Evolutionary conservation across 1,139 yeast species (phyloP).

Genomic region (Geotrichum restrictum): DNA sequence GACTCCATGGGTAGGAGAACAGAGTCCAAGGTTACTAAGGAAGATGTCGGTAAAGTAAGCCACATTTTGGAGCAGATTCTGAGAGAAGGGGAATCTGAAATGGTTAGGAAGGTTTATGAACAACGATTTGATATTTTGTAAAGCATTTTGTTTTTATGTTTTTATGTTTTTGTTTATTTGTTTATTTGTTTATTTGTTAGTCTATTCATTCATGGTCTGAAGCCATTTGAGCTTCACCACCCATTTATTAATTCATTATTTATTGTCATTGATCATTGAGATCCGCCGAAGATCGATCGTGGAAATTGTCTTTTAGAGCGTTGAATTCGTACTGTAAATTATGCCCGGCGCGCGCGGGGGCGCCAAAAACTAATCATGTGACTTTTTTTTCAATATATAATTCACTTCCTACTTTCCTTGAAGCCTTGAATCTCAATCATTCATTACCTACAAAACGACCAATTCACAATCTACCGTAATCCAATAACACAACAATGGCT

Average conservation of each 20-base stretch:
- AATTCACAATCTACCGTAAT: no score
- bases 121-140: constrained; percentile 6
- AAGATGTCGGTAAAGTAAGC: neutral
- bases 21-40: neutral
- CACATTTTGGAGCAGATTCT: no score
- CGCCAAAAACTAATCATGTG: no score
- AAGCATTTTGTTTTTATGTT: neutral
- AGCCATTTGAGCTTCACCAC: neutral
- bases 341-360: no score
- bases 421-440: neutral
- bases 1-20: neutral
- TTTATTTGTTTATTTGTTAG: neutral
- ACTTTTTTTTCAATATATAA: no score
- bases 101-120: neutral
- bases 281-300: no score
- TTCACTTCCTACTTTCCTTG: no score
- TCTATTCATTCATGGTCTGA: neutral
- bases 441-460: no score
- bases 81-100: neutral
- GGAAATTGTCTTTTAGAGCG: no score
- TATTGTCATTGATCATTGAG: no score
- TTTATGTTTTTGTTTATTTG: neutral
- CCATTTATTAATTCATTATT: neutral
- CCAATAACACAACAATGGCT: constrained; percentile 1
- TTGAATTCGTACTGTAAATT: no score